Base-by-base conservation (phyloP, 805 yeast species). In the Wickerhamiella azymoides region DNA sequence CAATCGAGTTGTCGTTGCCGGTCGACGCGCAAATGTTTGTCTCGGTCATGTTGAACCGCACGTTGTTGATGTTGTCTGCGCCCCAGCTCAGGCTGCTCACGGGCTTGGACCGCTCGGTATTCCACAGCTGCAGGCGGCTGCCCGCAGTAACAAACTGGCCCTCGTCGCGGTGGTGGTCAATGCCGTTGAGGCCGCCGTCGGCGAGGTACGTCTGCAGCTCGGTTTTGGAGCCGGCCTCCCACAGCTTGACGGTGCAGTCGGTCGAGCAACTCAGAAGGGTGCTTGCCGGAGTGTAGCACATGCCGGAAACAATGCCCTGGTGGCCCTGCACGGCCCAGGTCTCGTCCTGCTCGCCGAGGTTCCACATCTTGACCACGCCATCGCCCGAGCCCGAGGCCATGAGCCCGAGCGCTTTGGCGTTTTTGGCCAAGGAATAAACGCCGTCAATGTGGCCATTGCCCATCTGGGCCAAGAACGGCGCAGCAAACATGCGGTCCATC, bases 391-490 rank as follows among this genome's bases (percentile, higher is more conserved):
- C 96, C 9, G 92, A 76, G 2, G 96, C 96, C 25, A 89, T 64
- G 57, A 78, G 79, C 56, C 77, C 82, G 43, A 86, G 70, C 39
- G 74, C 68, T 38, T 72, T 64, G 59, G 77, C 77, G 62, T 88
- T 82, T 62, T 80, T 82, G 5, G 96, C 94, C 40, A 92, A 73
- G 14, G 79, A 68, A 62, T 92, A 89, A 11, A 92, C 85, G 48
- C 96, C 97, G 60, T 92, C 98, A 47, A 89, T 69, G 59, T 93
- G 98, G 8, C 98, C 98, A 50, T 76, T 73, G 2, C 99, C 99
- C 32, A 92, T 65, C 60, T 92, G 97, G 1, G 94, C 96, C 17
- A 93, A 71, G 63, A 92, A 92, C 2, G 99, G 99, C 59, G 88
- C 88, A 0, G 99, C 97, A 72, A 92, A 92, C 83, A 92, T 80